Conservation (phyloP, 2,329 filamentous ascomycete species). For the Phialophora verrucosa region DNA sequence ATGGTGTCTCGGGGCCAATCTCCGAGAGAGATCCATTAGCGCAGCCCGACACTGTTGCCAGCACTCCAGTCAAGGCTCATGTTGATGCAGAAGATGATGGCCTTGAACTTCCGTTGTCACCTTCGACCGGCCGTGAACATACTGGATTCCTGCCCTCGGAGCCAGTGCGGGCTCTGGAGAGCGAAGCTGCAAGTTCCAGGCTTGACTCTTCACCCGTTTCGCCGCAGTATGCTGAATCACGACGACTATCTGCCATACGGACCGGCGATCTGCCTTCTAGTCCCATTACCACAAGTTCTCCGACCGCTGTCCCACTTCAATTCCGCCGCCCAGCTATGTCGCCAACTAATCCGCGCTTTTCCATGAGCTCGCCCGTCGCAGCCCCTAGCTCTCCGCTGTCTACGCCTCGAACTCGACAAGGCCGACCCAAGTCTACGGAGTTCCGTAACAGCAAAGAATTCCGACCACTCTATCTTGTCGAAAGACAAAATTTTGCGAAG, state of each 20-base stretch:
- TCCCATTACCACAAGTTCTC: constrained; percentile 48
- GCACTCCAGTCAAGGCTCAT: constrained; percentile 43
- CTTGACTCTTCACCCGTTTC: constrained; percentile 43
- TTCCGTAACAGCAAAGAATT: constrained; percentile 68
- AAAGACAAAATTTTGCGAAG: constrained; percentile 60
- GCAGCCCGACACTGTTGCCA: constrained; percentile 25
- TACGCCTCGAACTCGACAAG: constrained; percentile 48
- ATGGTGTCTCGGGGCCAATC: constrained; percentile 54
- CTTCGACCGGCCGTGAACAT: background rate
- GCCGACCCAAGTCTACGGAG: constrained; percentile 57
- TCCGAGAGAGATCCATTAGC: constrained; percentile 35
- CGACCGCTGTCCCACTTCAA: constrained; percentile 62
- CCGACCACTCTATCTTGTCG: constrained; percentile 81
- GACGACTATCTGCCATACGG: constrained; percentile 34
- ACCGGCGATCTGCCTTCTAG: constrained; percentile 31
- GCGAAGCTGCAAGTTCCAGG: constrained; percentile 42
- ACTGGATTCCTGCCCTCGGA: background rate
- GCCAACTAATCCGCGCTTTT: constrained; percentile 46
- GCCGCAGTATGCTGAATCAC: constrained; percentile 15
- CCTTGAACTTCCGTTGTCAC: background rate
- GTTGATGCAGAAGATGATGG: background rate
- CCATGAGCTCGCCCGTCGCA: constrained; percentile 44
- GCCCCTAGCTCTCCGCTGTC: constrained; percentile 52
- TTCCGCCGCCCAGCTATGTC: constrained; percentile 54
- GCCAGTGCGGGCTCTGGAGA: background rate